Conservation (phyloP, 306 rosid species). For the Castanopsis chinensis region DNA sequence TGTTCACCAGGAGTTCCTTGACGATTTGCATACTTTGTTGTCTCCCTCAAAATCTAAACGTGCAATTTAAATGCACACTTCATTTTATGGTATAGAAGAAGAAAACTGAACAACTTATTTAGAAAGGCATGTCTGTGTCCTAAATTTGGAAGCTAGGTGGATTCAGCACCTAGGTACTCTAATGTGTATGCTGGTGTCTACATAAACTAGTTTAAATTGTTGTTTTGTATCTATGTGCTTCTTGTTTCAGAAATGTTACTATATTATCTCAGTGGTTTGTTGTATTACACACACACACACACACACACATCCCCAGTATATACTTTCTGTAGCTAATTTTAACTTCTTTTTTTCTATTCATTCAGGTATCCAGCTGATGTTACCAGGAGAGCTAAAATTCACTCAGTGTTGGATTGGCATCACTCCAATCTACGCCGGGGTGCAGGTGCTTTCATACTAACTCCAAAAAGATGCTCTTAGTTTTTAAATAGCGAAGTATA, state of each 20-base stretch:
- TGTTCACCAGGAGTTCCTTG: constrained; percentile 1
- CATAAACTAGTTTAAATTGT: not conserved
- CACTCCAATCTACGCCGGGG: constrained; percentile 79
- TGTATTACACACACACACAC: not conserved
- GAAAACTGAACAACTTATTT: constrained; percentile 1
- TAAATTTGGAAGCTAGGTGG: not conserved
- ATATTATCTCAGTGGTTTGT: not conserved
- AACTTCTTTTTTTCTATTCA: constrained; percentile 5
- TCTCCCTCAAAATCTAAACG: not conserved
- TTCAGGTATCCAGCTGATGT: constrained; percentile 90
- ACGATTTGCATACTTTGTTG: not conserved
- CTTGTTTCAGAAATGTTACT: not conserved
- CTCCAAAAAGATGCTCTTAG: constrained; percentile 3
- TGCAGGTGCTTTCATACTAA: constrained; percentile 49
- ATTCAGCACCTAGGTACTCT: not conserved
- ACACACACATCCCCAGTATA: not conserved
- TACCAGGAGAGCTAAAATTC: constrained; percentile 73
- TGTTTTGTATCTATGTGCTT: not conserved
- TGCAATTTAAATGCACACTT: constrained; percentile 1
- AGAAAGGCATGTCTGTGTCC: not conserved
- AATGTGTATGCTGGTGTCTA: not conserved
- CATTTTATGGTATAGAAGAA: constrained; percentile 5
- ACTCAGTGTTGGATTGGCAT: constrained; percentile 87
- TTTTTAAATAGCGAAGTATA: not conserved
- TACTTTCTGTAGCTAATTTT: constrained; percentile 1